phyloP scores from a whole-genome alignment of 768 basidiomycete genomes.

The Psilocybe sp. region DNA sequence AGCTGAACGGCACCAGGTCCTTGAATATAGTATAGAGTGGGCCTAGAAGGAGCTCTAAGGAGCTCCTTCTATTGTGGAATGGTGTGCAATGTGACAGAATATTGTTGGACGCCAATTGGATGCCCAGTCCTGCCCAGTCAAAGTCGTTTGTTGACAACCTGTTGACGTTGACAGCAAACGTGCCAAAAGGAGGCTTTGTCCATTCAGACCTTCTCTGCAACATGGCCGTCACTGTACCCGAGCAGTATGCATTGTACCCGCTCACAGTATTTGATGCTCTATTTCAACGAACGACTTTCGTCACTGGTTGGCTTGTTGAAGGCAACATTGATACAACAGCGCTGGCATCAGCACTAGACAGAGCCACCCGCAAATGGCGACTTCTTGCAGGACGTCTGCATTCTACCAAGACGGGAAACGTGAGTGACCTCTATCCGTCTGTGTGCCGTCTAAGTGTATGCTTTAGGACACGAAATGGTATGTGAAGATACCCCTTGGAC shows the following conservation, averaged over 20 bases:
- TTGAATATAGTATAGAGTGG: too few species aligned
- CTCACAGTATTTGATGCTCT: conserved; percentile 34
- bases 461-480: conserved; percentile 31
- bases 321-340: conserved; percentile 33
- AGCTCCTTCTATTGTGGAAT: too few species aligned
- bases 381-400: conserved; percentile 23
- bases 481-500: conserved; percentile 33
- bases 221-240: conserved; percentile 1
- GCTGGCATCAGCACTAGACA: conserved; percentile 26
- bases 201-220: not conserved
- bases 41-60: too few species aligned
- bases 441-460: not conserved
- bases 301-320: conserved; percentile 42
- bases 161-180: too few species aligned
- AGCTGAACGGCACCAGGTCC: too few species aligned
- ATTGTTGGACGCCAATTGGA: too few species aligned
- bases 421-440: conserved; percentile 8
- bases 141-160: too few species aligned
- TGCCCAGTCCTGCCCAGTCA: too few species aligned
- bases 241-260: conserved; percentile 22
- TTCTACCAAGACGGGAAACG: conserved; percentile 17
- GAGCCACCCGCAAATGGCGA: conserved; percentile 28
- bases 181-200: too few species aligned
- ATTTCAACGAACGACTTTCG: conserved; percentile 30
- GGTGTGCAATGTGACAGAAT: too few species aligned